Base-by-base conservation (phyloP, 208 protist genomes). In the Leptomonas pyrrhocoris region DNA sequence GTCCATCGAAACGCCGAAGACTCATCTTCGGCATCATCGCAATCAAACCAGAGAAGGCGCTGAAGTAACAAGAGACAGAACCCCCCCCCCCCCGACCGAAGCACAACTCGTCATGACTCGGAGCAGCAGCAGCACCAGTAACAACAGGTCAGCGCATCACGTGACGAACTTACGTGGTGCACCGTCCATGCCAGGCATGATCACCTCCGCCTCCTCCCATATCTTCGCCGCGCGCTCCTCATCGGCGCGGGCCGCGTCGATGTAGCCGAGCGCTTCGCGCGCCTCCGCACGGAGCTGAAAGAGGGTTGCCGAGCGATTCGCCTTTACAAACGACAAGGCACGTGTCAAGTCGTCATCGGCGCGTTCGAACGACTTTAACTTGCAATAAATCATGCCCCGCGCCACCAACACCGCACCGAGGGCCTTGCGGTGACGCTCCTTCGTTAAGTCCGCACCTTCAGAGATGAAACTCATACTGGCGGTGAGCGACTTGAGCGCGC, bases 261-360 rank as follows among this genome's bases (percentile, higher is more conserved):
- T 91, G 62, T 83, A 77, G 15, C 91, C 91, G 31, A 94, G 80
- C 0, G 82, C 86, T 66, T 96, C 91, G 15, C 84, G 82, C 25
- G 88, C 91, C 79, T 96, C 88, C 8, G 91, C 91, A 21, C 91
- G 91, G 38, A 96, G 83, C 74, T 96, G 88, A 74, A 87, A 96
- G 16, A 96, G 67, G 48, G 88, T 96, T 12, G 91, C 83, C 30
- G 80, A 89, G 21, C 88, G 73, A 36, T 90, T 81, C 13, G 84
- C 68, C 66, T 92, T 92, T 49, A 96, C 86, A 83, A 93, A 96
- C 18, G 79, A 73, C 3, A 96, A 51, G 5, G 86, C 86, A 5
- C 91, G 81, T 13, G 91, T 96, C 19, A 96, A 68, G 60, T 96
- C 91, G 50, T 94, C 91, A 18, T 94, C 91, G 8, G 86, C 85